A percentile compares a stretch with the other conserved stretches of the same genome.
phyloP scores from a whole-genome alignment of 2,329 filamentous ascomycete genomes.

The Talaromyces funiculosus region DNA sequence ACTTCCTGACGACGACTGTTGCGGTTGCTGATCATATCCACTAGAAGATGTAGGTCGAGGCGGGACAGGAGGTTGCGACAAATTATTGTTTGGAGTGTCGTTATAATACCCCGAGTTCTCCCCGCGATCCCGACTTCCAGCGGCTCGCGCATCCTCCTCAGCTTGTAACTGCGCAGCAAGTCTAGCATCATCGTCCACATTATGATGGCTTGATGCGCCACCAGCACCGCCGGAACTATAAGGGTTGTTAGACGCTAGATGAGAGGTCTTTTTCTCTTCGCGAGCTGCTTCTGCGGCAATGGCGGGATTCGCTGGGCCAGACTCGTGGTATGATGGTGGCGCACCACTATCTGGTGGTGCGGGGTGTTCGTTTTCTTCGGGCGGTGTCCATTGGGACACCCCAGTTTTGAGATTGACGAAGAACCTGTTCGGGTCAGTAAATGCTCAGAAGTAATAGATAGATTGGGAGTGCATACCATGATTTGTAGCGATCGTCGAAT shows the following conservation, averaged over 20 bases:
- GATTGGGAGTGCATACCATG: slow-evolving; percentile 55
- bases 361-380: slow-evolving; percentile 56
- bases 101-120: slow-evolving; percentile 47
- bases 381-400: slow-evolving; percentile 84
- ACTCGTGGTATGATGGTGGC: slow-evolving; percentile 55
- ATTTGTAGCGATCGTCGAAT: slow-evolving; percentile 82
- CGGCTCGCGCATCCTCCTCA: slow-evolving; percentile 68
- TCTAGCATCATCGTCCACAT: slow-evolving; percentile 61
- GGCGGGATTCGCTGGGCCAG: slow-evolving; percentile 42
- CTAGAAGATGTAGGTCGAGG: background rate
- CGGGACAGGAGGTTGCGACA: slow-evolving; percentile 15
- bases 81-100: slow-evolving; percentile 1
- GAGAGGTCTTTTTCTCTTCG: slow-evolving; percentile 38
- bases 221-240: slow-evolving; percentile 44
- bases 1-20: slow-evolving; percentile 5
- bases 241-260: slow-evolving; percentile 64
- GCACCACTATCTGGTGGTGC: slow-evolving; percentile 37
- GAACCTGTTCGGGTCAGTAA: slow-evolving; percentile 54
- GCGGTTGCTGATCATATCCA: background rate
- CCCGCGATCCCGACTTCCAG: slow-evolving; percentile 24
- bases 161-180: slow-evolving; percentile 74
- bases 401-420: slow-evolving; percentile 87
- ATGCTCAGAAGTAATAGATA: background rate
- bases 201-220: slow-evolving; percentile 15
- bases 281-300: slow-evolving; percentile 24